These are phyloP conservation scores for Fonsecaea monophora DNA, from an alignment of 2,329 filamentous ascomycete species.

Conservation along the genomic window DNA sequence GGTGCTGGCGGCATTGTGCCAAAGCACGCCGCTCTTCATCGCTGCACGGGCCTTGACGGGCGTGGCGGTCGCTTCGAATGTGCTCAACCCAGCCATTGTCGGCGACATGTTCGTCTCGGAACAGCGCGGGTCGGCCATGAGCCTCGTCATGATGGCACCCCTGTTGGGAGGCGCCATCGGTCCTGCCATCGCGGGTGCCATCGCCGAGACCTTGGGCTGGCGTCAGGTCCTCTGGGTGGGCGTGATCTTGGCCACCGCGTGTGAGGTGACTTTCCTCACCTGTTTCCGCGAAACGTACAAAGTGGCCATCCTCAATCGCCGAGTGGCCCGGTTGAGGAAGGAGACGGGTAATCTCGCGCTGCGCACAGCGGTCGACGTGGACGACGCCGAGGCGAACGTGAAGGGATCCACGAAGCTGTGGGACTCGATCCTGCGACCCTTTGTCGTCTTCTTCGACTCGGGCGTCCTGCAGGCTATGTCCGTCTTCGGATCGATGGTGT, in stretches of 20 bases:
- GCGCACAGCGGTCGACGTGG: conserved; percentile 33
- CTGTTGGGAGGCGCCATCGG: conserved; percentile 49
- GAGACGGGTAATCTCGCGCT: conserved; percentile 41
- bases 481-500: conserved; percentile 55
- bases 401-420: conserved; percentile 43
- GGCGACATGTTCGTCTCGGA: conserved; percentile 68
- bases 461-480: conserved; percentile 60
- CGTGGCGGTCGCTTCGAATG: conserved; percentile 56
- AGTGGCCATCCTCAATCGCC: conserved; percentile 42
- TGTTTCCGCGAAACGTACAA: conserved; percentile 45
- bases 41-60: conserved; percentile 54
- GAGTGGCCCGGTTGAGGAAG: conserved; percentile 42
- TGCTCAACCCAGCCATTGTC: conserved; percentile 68
- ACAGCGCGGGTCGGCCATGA: conserved; percentile 65
- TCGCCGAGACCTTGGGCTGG: conserved; percentile 39
- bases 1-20: conserved; percentile 48
- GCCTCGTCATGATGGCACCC: conserved; percentile 63
- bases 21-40: conserved; percentile 50
- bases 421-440: conserved; percentile 59
- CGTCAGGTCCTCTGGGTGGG: conserved; percentile 39
- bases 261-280: conserved; percentile 40
- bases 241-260: conserved; percentile 30
- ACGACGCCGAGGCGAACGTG: conserved; percentile 16
- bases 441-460: conserved; percentile 63
- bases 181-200: conserved; percentile 39